phyloP scores from a whole-genome alignment of 2,329 filamentous ascomycete genomes.

The Lachnellula suecica region DNA sequence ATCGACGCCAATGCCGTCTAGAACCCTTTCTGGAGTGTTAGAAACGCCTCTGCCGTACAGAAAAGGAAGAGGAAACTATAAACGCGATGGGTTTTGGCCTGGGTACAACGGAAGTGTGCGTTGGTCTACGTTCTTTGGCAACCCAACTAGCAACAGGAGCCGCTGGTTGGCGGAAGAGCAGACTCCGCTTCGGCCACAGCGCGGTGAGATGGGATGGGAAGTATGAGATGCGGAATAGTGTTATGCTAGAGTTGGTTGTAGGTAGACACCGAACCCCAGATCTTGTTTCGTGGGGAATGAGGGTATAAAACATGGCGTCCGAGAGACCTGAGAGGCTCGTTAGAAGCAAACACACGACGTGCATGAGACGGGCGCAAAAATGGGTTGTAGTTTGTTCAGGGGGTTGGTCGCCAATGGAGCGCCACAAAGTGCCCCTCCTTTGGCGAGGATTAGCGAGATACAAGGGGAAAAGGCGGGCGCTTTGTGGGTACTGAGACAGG shows the following conservation, averaged over 20 bases:
- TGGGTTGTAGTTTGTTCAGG: not conserved
- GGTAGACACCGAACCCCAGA: not conserved
- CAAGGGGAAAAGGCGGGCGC: not conserved
- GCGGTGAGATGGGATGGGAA: not conserved
- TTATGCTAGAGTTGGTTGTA: not conserved
- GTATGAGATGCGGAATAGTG: not conserved
- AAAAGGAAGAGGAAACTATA: too few species aligned
- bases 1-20: not conserved
- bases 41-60: not conserved
- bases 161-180: slow-evolving; percentile 11
- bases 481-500: not conserved
- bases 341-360: slow-evolving; percentile 10
- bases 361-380: slow-evolving; percentile 1
- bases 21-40: not conserved
- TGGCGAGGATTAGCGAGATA: not conserved
- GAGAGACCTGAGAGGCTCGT: slow-evolving; percentile 6
- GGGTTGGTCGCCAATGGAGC: not conserved
- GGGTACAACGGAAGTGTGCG: too few species aligned
- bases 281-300: slow-evolving; percentile 1
- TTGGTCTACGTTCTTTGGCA: too few species aligned
- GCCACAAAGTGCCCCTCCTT: too few species aligned
- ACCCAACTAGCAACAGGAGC: not conserved
- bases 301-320: not conserved
- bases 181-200: slow-evolving; percentile 2
- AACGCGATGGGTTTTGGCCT: too few species aligned